Conservation (phyloP, 805 yeast species). For the Ogataea degrootiae region DNA sequence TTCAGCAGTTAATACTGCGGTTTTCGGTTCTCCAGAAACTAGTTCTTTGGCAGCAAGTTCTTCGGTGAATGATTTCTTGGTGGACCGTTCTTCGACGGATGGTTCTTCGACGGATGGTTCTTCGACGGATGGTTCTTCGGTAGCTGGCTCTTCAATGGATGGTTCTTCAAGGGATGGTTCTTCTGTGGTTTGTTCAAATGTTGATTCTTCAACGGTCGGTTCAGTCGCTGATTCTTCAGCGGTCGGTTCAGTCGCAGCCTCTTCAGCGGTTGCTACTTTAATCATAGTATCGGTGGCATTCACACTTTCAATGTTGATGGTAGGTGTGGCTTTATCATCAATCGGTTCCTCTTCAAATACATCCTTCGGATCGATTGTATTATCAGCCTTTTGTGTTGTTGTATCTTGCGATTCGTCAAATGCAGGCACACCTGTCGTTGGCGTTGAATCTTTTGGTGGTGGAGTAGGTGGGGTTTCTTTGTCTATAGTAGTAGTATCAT, state of each 20-base stretch:
- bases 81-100: background rate
- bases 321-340: background rate
- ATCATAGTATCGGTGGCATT: background rate
- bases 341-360: background rate
- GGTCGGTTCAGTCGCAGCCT: background rate
- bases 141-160: background rate
- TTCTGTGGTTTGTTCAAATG: background rate
- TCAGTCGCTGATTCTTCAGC: constrained; percentile 1
- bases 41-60: constrained; percentile 7
- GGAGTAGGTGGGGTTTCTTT: constrained; percentile 1
- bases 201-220: background rate
- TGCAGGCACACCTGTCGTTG: constrained; percentile 13
- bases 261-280: background rate
- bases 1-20: constrained; percentile 2
- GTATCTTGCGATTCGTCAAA: too few species aligned
- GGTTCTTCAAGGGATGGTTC: constrained; percentile 5
- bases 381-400: too few species aligned
- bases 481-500: background rate
- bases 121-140: background rate
- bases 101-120: background rate
- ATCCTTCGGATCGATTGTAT: constrained; percentile 1
- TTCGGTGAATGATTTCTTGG: background rate
- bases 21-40: constrained; percentile 3
- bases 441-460: constrained; percentile 11
- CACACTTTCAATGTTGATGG: background rate